A percentile compares a stretch with the other conserved stretches of the same genome.
Conservation (phyloP, 2,329 filamentous ascomycete species). For the Pseudovirgaria hyperparasitica region DNA sequence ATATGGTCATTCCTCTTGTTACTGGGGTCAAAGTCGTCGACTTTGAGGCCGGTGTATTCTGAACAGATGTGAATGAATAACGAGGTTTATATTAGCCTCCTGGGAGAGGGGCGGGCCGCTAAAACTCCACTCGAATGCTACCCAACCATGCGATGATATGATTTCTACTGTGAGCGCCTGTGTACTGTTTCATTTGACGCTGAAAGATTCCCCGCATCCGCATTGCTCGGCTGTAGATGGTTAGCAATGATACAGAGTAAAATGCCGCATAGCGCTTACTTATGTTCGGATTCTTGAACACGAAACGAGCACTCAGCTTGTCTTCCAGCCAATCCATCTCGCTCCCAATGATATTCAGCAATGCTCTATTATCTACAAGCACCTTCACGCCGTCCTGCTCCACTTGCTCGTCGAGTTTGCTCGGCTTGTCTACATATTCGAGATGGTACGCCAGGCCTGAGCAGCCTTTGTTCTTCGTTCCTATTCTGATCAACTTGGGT, state of each 20-base stretch:
- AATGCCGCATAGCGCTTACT: conserved; percentile 52
- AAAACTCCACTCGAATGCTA: conserved; percentile 17
- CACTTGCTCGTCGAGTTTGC: conserved; percentile 77
- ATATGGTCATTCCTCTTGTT: conserved; percentile 34
- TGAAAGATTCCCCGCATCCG: conserved; percentile 93
- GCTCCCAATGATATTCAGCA: conserved; percentile 95
- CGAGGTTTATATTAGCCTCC: not conserved
- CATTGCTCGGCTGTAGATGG: conserved; percentile 69
- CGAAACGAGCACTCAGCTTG: conserved; percentile 80
- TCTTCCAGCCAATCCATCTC: conserved; percentile 99
- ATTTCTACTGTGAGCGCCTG: conserved; percentile 2
- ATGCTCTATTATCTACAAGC: conserved; percentile 88
- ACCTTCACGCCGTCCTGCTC: conserved; percentile 96
- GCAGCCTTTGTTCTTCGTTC: conserved; percentile 87
- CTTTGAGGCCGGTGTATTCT: conserved; percentile 43
- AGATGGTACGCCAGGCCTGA: conserved; percentile 88
- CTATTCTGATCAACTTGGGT: conserved; percentile 86
- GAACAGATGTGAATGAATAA: conserved; percentile 2
- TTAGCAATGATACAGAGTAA: conserved; percentile 10
- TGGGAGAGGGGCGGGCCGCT: conserved; percentile 10
- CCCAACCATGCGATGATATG: conserved; percentile 14
- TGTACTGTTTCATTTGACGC: conserved; percentile 24
- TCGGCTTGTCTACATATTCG: conserved; percentile 88
- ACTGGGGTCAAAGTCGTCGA: conserved; percentile 47
- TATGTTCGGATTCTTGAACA: conserved; percentile 96